Evolutionary conservation across 2,329 filamentous ascomycete genomes (phyloP), one percentile per base, ranked within the genome.

Genomic region (Epichloe amarillans): DNA sequence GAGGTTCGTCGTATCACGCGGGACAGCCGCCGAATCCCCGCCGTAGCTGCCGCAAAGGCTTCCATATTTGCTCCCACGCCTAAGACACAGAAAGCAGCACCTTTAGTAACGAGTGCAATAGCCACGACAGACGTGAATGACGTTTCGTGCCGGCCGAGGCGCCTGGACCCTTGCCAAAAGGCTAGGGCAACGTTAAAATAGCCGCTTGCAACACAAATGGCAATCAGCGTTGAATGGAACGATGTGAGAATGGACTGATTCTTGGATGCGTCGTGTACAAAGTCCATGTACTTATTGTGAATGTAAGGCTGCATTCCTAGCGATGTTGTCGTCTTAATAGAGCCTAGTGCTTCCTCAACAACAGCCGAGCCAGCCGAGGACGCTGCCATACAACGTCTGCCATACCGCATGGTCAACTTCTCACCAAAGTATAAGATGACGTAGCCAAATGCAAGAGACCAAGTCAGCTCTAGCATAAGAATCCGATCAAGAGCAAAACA

Each of bases 161-260:
- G 64, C 23, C 56, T 52, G 35, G 67, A 57, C 0, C 68, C 69
- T 47, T 69, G 64, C 68, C 68, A 71, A 50, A 71, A 71, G 1
- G 65, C 63, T 1, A 71, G 58, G 4, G 59, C 66, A 46, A 66
- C 66, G 8, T 64, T 67, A 14, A 63, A 53, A 50, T 64, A 68
- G 7, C 68, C 62, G 43, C 62, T 64, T 42, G 63, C 64, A 48
- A 65, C 67, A 49, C 14, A 15, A 5, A 39, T n/a, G 0, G 37
- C 37, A 15, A 39, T 17, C 5, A 39, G 14, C 5, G 17, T 17
- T 0, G 14, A 15, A 15, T 15, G 10, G 4, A 39, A 17, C 1
- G 37, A 39, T 17, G 14, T 39, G 37, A 39, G 37, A 5, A 17
- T 17, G 14, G 37, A 39, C 12, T 3, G 6, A n/a, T 15, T 17